Conservation (phyloP, 1,139 yeast species). For the Suhomyces guaymorum region DNA sequence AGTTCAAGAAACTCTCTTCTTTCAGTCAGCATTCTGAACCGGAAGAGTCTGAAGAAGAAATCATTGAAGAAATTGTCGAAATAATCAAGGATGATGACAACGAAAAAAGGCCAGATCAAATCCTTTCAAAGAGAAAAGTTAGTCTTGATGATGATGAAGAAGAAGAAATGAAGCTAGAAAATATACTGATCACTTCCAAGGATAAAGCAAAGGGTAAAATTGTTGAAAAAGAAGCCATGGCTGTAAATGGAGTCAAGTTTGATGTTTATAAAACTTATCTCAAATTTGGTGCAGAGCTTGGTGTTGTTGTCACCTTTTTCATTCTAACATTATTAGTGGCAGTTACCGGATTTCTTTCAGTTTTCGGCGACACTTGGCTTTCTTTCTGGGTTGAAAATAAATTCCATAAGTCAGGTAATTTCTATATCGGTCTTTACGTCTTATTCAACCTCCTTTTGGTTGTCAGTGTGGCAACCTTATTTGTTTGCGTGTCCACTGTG, state of each 20-base stretch:
- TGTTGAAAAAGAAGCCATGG: conserved; percentile 25
- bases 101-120: conserved; percentile 4
- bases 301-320: conserved; percentile 17
- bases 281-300: conserved; percentile 2
- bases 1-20: conserved; percentile 53
- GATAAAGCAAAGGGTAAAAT: conserved; percentile 33
- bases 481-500: conserved; percentile 48
- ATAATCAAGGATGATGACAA: not conserved
- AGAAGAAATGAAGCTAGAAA: conserved; percentile 22
- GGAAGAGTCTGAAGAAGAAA: conserved; percentile 17
- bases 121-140: conserved; percentile 15
- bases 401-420: conserved; percentile 48
- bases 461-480: conserved; percentile 41
- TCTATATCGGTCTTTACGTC: conserved; percentile 74
- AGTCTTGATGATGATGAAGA: conserved; percentile 19
- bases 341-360: conserved; percentile 55
- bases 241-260: conserved; percentile 18
- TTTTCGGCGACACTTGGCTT: conserved; percentile 79
- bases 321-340: conserved; percentile 21
- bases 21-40: conserved; percentile 32
- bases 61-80: conserved; percentile 13
- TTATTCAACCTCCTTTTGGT: conserved; percentile 48
- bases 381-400: conserved; percentile 75
- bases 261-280: conserved; percentile 17
- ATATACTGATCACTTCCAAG: conserved; percentile 18